Conservation (phyloP, 225 moss, liverwort and hornwort species). For the Pleurozium schreberi region DNA sequence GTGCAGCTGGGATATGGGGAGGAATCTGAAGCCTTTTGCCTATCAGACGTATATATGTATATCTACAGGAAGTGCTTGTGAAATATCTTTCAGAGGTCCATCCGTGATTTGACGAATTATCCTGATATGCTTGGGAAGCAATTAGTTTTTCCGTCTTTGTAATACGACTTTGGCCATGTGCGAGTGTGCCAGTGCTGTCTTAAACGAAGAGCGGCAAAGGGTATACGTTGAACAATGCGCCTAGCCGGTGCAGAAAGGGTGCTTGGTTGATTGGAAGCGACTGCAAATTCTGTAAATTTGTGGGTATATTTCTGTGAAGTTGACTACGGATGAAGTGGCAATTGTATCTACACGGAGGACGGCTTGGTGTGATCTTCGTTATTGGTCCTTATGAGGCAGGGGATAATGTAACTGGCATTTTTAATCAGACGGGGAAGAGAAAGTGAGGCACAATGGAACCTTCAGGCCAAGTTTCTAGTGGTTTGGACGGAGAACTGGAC, state of each 20-base stretch:
- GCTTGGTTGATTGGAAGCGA: neutral
- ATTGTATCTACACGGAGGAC: neutral
- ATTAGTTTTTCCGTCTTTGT: neutral
- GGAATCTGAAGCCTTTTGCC: neutral
- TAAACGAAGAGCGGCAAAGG: neutral
- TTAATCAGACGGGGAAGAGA: neutral
- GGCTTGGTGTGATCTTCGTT: neutral
- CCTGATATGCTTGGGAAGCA: neutral
- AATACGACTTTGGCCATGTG: neutral
- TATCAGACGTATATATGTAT: neutral
- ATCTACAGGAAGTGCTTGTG: neutral
- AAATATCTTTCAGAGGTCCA: neutral
- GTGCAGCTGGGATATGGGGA: neutral
- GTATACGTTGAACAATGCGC: neutral
- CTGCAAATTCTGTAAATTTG: neutral
- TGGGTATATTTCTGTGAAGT: neutral
- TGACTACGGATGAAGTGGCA: constrained; percentile 8
- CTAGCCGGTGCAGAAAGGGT: neutral
- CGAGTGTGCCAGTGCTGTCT: neutral
- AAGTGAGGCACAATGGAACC: constrained; percentile 25
- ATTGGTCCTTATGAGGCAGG: neutral
- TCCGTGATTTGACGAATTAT: neutral
- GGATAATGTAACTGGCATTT: constrained; percentile 1
- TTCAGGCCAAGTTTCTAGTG: constrained; percentile 2
- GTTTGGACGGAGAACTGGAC: constrained; percentile 6